Base-by-base conservation (phyloP, 208 protist genomes). In the Crithidia bombi region DNA sequence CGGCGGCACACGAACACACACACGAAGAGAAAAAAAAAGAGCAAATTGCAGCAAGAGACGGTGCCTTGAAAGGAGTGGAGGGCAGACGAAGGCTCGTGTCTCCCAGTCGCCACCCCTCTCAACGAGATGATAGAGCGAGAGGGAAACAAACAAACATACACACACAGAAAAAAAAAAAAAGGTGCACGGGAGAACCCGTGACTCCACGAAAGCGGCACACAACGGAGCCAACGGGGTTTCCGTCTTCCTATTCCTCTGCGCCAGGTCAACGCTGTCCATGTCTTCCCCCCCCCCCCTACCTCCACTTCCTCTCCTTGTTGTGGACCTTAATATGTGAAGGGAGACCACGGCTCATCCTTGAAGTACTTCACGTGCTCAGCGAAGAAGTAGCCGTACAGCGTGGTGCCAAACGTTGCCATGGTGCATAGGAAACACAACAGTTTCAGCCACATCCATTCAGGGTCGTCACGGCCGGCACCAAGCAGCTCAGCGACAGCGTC, bases 331-430 rank as follows among this genome's bases (percentile, higher is more conserved):
- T 83, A 71, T 0, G 50, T 65, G 32, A 83, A 84, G 3, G 75
- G 86, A 14, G 90, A 92, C 90, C 90, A 95, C 43, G 90, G 90
- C 69, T 95, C 90, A 70, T 95, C 90, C 66, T 92, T 91, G 66
- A 95, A 95, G 58, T 79, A 91, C 77, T 90, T 91, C 30, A 84
- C 74, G 52, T 95, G 83, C 63, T 95, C 75, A 3, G 79, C 75
- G 55, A 95, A 95, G 71, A 85, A 90, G 33, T 84, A 72, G 21
- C 83, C 76, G 72, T 91, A 95, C 12, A 89, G 9, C 51, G 76
- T 89, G 28, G 83, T 87, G 25, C 90, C 90, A 14, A 91, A 51
- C 2, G 90, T 95, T 15, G 90, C 80, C 58, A 75, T 70, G 23
- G 85, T 75, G 64, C 90, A 95, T 3, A 95, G 49, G 57, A 92